These are phyloP conservation scores for Tremellales sp. DNA, from an alignment of 1,284 basidiomycete species.

Conservation along the genomic window DNA sequence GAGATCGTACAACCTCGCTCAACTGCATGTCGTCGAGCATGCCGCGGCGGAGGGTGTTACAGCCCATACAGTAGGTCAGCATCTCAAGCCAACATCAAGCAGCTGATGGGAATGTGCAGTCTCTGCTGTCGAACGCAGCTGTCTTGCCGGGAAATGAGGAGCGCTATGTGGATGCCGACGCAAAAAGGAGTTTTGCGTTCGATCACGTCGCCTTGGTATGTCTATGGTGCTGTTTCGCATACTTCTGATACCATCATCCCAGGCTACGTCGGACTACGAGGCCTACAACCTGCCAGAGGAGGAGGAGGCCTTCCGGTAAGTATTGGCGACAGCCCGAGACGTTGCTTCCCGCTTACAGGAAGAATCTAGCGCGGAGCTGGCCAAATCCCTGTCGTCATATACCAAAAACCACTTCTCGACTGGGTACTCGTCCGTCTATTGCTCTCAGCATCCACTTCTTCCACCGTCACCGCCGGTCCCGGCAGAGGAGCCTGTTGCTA, in stretches of 20 bases:
- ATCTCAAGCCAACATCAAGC: neutral
- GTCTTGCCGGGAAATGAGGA: slow-evolving; percentile 51
- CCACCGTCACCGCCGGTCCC: slow-evolving; percentile 18
- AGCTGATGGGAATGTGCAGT: slow-evolving; percentile 16
- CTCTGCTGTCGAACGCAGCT: slow-evolving; percentile 33
- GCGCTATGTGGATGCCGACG: slow-evolving; percentile 75
- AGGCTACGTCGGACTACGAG: slow-evolving; percentile 74
- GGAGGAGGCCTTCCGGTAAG: slow-evolving; percentile 71
- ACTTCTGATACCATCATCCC: neutral
- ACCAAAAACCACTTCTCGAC: slow-evolving; percentile 70
- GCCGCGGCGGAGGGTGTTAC: slow-evolving; percentile 21
- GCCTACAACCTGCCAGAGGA: slow-evolving; percentile 60
- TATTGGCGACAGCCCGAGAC: neutral
- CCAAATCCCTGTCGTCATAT: slow-evolving; percentile 65
- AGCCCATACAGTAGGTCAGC: slow-evolving; percentile 26
- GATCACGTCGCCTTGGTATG: slow-evolving; percentile 74
- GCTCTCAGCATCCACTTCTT: slow-evolving; percentile 35
- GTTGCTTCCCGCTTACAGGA: neutral
- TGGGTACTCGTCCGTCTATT: slow-evolving; percentile 68
- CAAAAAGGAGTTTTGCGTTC: slow-evolving; percentile 70
- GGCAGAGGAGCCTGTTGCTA: slow-evolving; percentile 1
- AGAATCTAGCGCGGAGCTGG: slow-evolving; percentile 60
- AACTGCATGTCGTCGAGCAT: slow-evolving; percentile 74
- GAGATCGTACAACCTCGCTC: slow-evolving; percentile 74
- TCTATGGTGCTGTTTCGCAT: slow-evolving; percentile 14